Evolutionary conservation across 2,329 filamentous ascomycete species (phyloP), one percentile per base, ranked within the genome.

Genomic region (Incumbomyces delicatus): DNA sequence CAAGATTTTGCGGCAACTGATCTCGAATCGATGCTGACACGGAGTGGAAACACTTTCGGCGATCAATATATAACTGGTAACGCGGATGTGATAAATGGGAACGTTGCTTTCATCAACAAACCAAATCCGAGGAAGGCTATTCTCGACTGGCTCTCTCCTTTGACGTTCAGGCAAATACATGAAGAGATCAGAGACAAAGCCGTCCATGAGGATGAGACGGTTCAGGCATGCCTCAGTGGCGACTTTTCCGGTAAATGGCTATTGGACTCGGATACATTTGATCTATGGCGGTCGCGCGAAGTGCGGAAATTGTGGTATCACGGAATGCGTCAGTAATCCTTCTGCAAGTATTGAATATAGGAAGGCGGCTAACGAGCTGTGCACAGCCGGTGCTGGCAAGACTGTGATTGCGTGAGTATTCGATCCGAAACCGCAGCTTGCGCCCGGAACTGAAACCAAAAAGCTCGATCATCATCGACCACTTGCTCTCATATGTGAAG

Each of bases 371-470:
- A n/a, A n/a, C n/a, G n/a, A n/a, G n/a, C n/a, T n/a, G n/a, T n/a
- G n/a, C n/a, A n/a, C n/a, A n/a, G n/a, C 63, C 7, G 66, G 65
- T 5, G 64, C 63, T 2, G 66, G 66, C 27, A 68, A 66, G 54
- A 63, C 63, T 1, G 59, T 67, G 2, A 43, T 66, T 17, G 60
- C 66, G n/a, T n/a, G n/a, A 6, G n/a, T n/a, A n/a, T n/a, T n/a
- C n/a, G n/a, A n/a, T n/a, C n/a, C n/a, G n/a, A n/a, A n/a, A n/a
- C n/a, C n/a, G n/a, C n/a, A n/a, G n/a, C n/a, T n/a, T n/a, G n/a
- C n/a, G n/a, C n/a, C n/a, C n/a, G n/a, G n/a, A n/a, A n/a, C n/a
- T n/a, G n/a, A n/a, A n/a, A n/a, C n/a, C n/a, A n/a, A n/a, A n/a
- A n/a, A n/a, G n/a, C 31, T 63, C 63, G 0, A 64, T 67, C 7